phyloP scores from a whole-genome alignment of 2,329 filamentous ascomycete genomes.

The Westerdykella ornata region DNA sequence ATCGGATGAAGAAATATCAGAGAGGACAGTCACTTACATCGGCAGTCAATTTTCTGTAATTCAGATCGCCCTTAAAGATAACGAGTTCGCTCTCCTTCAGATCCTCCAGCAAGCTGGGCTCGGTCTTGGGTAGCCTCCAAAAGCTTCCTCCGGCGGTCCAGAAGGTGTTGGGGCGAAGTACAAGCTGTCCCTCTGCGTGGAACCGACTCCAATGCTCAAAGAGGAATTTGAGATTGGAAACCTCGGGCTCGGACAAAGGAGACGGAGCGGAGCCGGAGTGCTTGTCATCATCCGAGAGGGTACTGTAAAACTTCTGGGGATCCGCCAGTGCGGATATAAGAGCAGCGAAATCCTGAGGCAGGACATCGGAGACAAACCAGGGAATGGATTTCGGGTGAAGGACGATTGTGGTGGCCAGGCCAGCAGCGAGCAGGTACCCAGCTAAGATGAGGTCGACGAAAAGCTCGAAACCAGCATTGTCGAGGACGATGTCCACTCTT shows the following conservation, averaged over 20 bases:
- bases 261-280: slow-evolving; percentile 50
- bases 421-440: slow-evolving; percentile 77
- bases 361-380: slow-evolving; percentile 96
- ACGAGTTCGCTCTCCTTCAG: slow-evolving; percentile 78
- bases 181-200: slow-evolving; percentile 76
- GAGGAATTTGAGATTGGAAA: slow-evolving; percentile 62
- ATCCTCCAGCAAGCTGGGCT: slow-evolving; percentile 64
- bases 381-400: slow-evolving; percentile 92
- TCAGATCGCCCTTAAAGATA: slow-evolving; percentile 95
- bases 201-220: slow-evolving; percentile 75
- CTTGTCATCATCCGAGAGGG: slow-evolving; percentile 60
- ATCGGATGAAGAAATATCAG: background rate
- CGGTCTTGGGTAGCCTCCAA: slow-evolving; percentile 72
- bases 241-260: slow-evolving; percentile 61
- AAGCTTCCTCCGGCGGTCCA: slow-evolving; percentile 87
- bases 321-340: slow-evolving; percentile 73
- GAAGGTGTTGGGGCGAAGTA: slow-evolving; percentile 77
- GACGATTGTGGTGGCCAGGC: slow-evolving; percentile 78
- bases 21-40: slow-evolving; percentile 58
- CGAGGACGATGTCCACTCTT: slow-evolving; percentile 86
- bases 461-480: slow-evolving; percentile 95
- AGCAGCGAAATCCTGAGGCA: slow-evolving; percentile 77
- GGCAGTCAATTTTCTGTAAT: slow-evolving; percentile 86
- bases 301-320: slow-evolving; percentile 72
- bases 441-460: slow-evolving; percentile 91